phyloP scores from a whole-genome alignment of 2,329 filamentous ascomycete species.

The Penicillium sp. region DNA sequence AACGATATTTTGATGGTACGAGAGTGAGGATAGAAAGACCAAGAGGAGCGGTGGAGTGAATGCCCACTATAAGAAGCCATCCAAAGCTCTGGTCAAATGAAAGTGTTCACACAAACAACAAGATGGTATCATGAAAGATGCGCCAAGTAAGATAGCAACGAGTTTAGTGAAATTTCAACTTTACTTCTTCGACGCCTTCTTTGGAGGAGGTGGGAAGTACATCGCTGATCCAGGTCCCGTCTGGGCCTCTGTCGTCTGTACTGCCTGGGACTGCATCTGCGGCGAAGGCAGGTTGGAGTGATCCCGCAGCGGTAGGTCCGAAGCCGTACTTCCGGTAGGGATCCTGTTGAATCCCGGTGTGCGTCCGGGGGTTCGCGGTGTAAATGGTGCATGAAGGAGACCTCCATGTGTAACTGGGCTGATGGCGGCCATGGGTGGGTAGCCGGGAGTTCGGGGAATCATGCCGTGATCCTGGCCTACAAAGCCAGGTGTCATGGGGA shows the following conservation, averaged over 20 bases:
- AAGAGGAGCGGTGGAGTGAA: neutral
- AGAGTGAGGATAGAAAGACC: neutral
- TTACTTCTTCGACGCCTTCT: constrained; percentile 37
- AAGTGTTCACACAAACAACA: constrained; percentile 7
- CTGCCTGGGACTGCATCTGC: constrained; percentile 23
- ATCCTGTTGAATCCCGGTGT: constrained; percentile 46
- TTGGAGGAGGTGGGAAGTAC: constrained; percentile 49
- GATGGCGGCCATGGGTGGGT: constrained; percentile 33
- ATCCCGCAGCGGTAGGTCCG: constrained; percentile 45
- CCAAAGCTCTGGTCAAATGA: neutral
- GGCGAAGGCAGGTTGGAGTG: constrained; percentile 30
- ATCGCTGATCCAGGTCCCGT: constrained; percentile 24
- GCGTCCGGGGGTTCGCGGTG: constrained; percentile 31
- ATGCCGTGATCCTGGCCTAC: constrained; percentile 20
- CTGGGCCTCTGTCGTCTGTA: constrained; percentile 19
- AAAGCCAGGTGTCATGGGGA: constrained; percentile 34
- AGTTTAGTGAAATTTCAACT: neutral
- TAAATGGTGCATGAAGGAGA: constrained; percentile 22
- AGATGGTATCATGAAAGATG: constrained; percentile 16
- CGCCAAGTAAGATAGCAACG: neutral
- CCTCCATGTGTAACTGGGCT: constrained; percentile 12
- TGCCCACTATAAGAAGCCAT: neutral
- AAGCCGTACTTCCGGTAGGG: constrained; percentile 34
- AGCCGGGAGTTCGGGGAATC: constrained; percentile 27
- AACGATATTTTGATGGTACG: constrained; percentile 15